Evolutionary conservation across 2,329 filamentous ascomycete genomes (phyloP), one percentile per base, ranked within the genome.

Genomic region (Venturiaceae sp.): DNA sequence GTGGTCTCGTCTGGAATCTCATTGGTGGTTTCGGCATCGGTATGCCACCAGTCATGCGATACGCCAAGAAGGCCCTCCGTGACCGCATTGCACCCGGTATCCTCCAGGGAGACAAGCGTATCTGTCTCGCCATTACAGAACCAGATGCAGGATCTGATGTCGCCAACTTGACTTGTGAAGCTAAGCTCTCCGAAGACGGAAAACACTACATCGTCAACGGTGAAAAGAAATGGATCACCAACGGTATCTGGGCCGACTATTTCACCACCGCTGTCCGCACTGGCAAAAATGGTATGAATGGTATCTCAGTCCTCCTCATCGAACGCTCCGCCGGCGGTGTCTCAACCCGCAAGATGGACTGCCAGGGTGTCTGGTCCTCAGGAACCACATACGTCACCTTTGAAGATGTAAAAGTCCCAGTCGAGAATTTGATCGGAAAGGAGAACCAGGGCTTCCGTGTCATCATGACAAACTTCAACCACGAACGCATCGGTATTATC

Each of bases 161-260:
- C 9, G 94, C 94, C 60, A 97, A 96, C 75, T 72, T 99, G 64
- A 94, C 86, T 14, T 97, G 92, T 73, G 92, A 97, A 79, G 94
- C 94, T 28, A 96, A 96, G 80, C 82, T 97, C 60, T 89, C 83
- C 63, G 88, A 94, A 66, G 94, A 99, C 67, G 94, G 94, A 69
- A 97, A 97, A 80, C 90, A 97, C 77, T 99, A 95, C 76, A 97
- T 97, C 65, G 94, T 99, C 75, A 99, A 97, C 69, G 94, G 94
- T 58, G 92, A 96, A 83, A 97, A 99, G 87, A 99, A 99, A 78
- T 97, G 94, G 92, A 97, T 97, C 74, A 97, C 92, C 68, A 99
- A 99, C 75, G 94, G 94, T 68, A 84, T 96, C 68, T 96, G 91
- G 90, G 83, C 81, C 62, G 94, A 99, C 74, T 99, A 97, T 79